Conservation (phyloP, 2,329 filamentous ascomycete genomes). For the Talaromyces marneffei region DNA sequence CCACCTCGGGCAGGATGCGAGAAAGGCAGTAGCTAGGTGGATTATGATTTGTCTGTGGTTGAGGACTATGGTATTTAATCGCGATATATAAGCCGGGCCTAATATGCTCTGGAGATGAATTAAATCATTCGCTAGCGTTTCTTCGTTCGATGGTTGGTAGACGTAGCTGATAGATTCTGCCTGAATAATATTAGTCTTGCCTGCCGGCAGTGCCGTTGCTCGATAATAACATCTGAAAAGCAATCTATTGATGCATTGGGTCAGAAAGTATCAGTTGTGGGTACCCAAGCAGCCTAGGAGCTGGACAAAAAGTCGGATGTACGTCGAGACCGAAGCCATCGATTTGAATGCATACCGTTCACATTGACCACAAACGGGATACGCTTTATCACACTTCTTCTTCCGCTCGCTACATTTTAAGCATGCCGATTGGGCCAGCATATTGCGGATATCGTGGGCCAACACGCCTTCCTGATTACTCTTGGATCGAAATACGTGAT, state of each 20-base stretch:
- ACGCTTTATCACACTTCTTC: slow-evolving; percentile 10
- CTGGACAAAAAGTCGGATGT: too few species aligned
- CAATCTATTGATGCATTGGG: background rate
- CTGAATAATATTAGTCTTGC: background rate
- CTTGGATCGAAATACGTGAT: background rate
- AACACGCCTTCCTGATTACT: background rate
- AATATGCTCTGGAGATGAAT: background rate
- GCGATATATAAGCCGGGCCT: background rate
- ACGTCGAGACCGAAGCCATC: background rate
- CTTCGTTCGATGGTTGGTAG: background rate
- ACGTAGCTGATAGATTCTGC: background rate
- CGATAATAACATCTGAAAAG: slow-evolving; percentile 10
- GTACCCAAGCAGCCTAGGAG: background rate
- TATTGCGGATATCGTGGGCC: background rate
- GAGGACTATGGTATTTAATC: background rate
- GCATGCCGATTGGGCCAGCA: slow-evolving; percentile 3
- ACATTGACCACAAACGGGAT: slow-evolving; percentile 7
- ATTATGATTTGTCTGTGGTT: background rate
- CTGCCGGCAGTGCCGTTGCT: background rate
- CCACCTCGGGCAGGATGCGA: slow-evolving; percentile 10
- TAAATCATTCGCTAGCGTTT: slow-evolving; percentile 1
- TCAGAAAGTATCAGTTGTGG: background rate
- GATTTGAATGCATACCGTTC: slow-evolving; percentile 5
- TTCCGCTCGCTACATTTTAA: slow-evolving; percentile 10
- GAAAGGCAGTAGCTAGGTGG: background rate